Evolutionary conservation across 2,329 filamentous ascomycete species (phyloP).

Genomic region (Colletotrichum spaethianum): DNA sequence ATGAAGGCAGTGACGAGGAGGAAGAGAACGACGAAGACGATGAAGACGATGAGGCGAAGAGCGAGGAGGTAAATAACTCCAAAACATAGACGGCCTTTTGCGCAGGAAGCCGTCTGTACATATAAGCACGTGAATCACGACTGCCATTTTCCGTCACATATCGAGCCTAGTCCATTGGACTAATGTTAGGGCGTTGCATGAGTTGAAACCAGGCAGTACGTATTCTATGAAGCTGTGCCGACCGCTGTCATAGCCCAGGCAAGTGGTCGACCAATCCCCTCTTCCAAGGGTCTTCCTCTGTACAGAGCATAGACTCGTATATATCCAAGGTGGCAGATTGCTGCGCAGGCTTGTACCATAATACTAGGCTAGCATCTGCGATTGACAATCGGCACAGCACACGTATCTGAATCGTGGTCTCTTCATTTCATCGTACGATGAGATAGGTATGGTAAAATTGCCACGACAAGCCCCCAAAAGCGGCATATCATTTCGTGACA

Average conservation of each 20-base stretch:
- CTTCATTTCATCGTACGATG: not conserved
- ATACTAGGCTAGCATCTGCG: not conserved
- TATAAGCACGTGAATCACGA: not conserved
- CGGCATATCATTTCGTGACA: not conserved
- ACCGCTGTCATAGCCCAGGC: not conserved
- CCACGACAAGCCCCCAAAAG: not conserved
- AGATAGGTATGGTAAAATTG: not conserved
- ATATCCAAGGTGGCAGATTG: not conserved
- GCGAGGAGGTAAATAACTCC: conserved; percentile 34
- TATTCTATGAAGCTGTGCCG: not conserved
- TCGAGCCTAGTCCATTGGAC: not conserved
- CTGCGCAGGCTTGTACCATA: no score
- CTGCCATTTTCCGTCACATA: no score
- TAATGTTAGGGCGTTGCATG: not conserved
- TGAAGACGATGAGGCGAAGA: conserved; percentile 48
- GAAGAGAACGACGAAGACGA: conserved; percentile 46
- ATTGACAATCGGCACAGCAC: not conserved
- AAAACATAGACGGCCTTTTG: not conserved
- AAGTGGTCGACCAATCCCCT: not conserved
- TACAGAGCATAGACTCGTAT: not conserved
- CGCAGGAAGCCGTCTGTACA: not conserved
- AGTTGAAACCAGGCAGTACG: not conserved
- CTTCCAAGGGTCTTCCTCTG: not conserved
- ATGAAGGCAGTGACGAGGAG: conserved; percentile 58
- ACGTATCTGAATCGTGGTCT: not conserved